Base-by-base conservation (phyloP, 176 grass and related monocot genomes). In the Oryza glumipatula region DNA sequence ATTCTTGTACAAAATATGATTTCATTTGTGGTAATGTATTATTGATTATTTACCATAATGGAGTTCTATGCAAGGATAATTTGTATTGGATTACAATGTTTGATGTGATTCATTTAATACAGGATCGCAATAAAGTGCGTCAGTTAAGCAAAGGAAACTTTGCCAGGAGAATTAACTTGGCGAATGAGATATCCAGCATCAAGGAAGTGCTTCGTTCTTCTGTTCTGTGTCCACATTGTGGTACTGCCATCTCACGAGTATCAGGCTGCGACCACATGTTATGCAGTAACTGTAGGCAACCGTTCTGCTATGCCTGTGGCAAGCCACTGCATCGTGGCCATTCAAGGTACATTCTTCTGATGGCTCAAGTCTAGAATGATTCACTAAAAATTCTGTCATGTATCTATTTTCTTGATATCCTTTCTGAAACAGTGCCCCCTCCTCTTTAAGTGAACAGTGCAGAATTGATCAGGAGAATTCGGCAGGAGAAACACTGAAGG, bases 271-370 rank as follows among this genome's bases (percentile, higher is more conserved):
- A 93, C 79, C 86, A 93, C 41, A 93, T 88, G 85, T 15, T 65
- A 10, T 90, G 88, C 26, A 72, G 32, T 10, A 90, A 88, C 64
- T 90, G 88, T 72, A 21, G 70, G 33, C 66, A 60, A 10, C 13
- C 12, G 3, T 90, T 93, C 48, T 90, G 88, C 79, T 90, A 93
- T 84, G 74, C 23, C 64, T 93, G 91, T 85, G 73, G 89, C 85
- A 82, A 83, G 73, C 32, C 85, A 71, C 64, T 51, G 13, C 74
- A 76, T 73, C 65, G 63, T 32, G 28, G 21, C 80, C 88, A 90
- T 30, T 73, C n/a, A 67, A 73, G 68, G 80, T 38, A 83, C 33
- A 65, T 48, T 83, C n/a, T 54, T 83, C 8, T 64, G 64, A 46
- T 76, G 51, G 39, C 7, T 41, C 7, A 41, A 41, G 39, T 41